Percentiles rank a stretch among this genome's conserved stretches.
phyloP scores from a whole-genome alignment of 768 basidiomycete genomes.

The Clitopilus passeckerianus region DNA sequence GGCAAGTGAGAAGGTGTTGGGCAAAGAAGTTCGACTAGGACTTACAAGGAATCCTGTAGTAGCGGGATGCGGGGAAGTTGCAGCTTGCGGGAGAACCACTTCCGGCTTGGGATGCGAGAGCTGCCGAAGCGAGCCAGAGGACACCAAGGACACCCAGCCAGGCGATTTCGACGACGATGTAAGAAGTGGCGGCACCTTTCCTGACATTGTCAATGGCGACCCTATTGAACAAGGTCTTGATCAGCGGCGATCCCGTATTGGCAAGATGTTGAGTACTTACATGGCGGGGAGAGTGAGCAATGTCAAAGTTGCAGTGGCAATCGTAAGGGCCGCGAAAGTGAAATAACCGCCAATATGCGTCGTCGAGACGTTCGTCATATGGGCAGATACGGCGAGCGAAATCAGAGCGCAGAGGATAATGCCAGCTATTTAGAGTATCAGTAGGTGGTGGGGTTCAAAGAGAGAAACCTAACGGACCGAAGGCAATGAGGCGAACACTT shows the following conservation, averaged over 20 bases:
- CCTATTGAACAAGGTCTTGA: constrained; percentile 14
- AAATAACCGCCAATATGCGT: constrained; percentile 14
- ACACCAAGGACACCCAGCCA: constrained; percentile 40
- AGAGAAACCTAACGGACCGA: background rate
- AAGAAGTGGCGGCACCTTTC: constrained; percentile 32
- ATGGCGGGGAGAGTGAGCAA: constrained; percentile 33
- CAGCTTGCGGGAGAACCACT: constrained; percentile 8
- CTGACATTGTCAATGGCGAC: constrained; percentile 28
- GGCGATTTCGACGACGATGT: constrained; percentile 32
- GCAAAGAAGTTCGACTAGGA: background rate
- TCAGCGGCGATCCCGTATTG: background rate
- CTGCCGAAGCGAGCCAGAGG: constrained; percentile 38
- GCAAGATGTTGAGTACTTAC: constrained; percentile 18
- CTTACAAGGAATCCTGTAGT: constrained; percentile 1
- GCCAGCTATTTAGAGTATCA: background rate
- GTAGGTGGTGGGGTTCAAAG: background rate
- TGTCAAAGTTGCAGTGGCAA: constrained; percentile 31
- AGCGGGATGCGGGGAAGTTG: constrained; percentile 4
- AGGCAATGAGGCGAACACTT: background rate
- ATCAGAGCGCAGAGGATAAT: constrained; percentile 8
- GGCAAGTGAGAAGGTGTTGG: background rate
- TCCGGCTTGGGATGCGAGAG: constrained; percentile 22
- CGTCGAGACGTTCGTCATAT: constrained; percentile 16
- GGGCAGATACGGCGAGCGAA: constrained; percentile 18
- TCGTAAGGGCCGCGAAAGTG: constrained; percentile 27